phyloP scores from a whole-genome alignment of 2,329 filamentous ascomycete genomes.

The Fusarium cicatricum region DNA sequence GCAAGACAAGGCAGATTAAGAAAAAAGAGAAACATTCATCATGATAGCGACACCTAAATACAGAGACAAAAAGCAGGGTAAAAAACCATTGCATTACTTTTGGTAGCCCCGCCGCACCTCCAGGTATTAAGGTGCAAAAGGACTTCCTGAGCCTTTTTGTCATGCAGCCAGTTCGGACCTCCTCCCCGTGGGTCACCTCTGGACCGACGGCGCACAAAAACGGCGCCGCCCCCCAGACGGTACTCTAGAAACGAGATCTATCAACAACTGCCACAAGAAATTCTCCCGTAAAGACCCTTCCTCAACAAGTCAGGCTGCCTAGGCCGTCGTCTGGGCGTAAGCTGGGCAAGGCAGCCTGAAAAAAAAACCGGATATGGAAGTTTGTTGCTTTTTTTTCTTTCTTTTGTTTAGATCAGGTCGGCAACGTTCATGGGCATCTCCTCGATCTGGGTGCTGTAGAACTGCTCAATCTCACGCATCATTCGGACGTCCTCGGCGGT shows the following conservation, averaged over 20 bases:
- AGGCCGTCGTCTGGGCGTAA: conserved; percentile 27
- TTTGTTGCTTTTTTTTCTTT: conserved; percentile 36
- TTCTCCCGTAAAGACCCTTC: conserved; percentile 42
- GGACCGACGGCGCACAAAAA: conserved; percentile 35
- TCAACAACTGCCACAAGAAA: conserved; percentile 50
- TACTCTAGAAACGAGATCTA: conserved; percentile 53
- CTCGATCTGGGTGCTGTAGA: conserved; percentile 99
- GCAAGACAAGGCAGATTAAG: conserved; percentile 15
- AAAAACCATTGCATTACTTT: conserved; percentile 54
- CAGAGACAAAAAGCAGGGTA: conserved; percentile 47
- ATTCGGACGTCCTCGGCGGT: conserved; percentile 99
- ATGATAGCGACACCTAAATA: conserved; percentile 51
- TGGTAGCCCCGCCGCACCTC: conserved; percentile 51
- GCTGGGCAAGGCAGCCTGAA: conserved; percentile 34
- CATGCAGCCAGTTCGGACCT: conserved; percentile 47
- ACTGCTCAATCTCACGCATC: conserved; percentile 99
- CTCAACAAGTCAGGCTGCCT: conserved; percentile 44
- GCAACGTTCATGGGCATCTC: conserved; percentile 99
- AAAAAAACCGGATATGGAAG: conserved; percentile 35
- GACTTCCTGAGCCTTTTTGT: conserved; percentile 50
- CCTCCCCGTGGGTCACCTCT: conserved; percentile 43
- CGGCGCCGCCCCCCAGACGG: conserved; percentile 37
- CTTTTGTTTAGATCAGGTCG: conserved; percentile 71
- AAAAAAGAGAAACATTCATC: conserved; percentile 43
- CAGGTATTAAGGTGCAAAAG: conserved; percentile 49